Evolutionary conservation across 345 rosid species (phyloP).

Genomic region (Syzygium grande): DNA sequence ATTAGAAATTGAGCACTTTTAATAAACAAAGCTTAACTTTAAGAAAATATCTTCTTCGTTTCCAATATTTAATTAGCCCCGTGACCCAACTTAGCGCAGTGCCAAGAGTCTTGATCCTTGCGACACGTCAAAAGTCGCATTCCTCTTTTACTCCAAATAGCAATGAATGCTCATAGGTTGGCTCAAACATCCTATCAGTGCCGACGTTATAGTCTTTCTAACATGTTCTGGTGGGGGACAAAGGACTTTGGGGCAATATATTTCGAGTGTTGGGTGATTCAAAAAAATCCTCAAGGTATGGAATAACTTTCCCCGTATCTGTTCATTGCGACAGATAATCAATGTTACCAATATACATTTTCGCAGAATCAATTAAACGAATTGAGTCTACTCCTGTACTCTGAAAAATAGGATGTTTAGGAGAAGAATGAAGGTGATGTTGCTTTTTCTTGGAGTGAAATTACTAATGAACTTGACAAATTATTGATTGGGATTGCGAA

Average conservation of each 20-base stretch:
- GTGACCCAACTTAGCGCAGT: neutral
- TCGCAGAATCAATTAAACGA: fast-evolving
- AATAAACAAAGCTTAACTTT: neutral
- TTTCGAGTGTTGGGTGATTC: neutral
- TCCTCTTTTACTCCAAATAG: neutral
- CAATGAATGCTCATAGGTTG: neutral
- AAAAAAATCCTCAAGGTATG: neutral
- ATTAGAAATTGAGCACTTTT: neutral
- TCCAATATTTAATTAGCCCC: neutral
- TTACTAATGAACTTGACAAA: no score
- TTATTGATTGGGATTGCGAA: neutral
- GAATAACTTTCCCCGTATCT: neutral
- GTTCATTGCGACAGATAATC: neutral
- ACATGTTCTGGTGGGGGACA: neutral
- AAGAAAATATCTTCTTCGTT: neutral
- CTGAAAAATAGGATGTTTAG: no score
- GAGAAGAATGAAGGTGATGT: no score
- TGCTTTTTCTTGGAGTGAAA: no score
- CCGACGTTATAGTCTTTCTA: neutral
- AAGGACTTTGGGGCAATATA: neutral
- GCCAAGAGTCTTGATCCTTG: neutral
- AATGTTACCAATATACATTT: fast-evolving
- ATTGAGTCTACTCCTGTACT: neutral
- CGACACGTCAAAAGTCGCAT: neutral
- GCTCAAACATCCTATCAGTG: neutral